Evolutionary conservation across 345 rosid species (phyloP), one percentile per base, ranked within the genome.

Genomic region (Salix arbutifolia): DNA sequence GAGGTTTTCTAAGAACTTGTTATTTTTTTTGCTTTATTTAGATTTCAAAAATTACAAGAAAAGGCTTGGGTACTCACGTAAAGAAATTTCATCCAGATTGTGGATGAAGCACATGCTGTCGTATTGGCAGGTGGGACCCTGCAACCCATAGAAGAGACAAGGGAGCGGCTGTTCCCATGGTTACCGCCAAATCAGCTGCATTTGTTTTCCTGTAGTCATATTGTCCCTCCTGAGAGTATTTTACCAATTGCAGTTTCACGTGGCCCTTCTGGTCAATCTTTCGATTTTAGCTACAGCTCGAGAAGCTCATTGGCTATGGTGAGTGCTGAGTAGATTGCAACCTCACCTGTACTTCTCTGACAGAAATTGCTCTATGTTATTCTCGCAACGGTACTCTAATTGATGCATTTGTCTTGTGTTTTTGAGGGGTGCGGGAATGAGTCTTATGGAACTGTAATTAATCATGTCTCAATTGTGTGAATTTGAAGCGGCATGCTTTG

Each of bases 81-180:
- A 61, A 81, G 58, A 70, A 58, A 65, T 40, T 60, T 50, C 74
- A n/a, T 69, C 76, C 82, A 93, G 99, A 88, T 95, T 83, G 93
- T 89, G 74, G 84, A 89, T 75, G 90, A 93, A 83, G 93, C 94
- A 64, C 97, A 81, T 71, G 93, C 97, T 69, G 91, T 95, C 75
- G 75, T 95, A 78, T 80, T 93, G 82, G 97, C 97, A 0, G 99
- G 99, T 53, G 99, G 97, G 74, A 95, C 99, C 79, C 88, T 95
- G 83, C 97, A 95, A 82, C 99, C 99, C 67, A 85, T 95, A 66
- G 97, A 93, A 89, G 97, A 91, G 84, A 90, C 97, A 67, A 91
- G 96, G 82, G 97, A 90, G 77, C 86, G 97, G 46, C 97, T 93
- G 75, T 93, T 95, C 83, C 97, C 99, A 21, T 82, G 94, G 91